Base-by-base conservation (phyloP, 2,329 filamentous ascomycete species). In the Aureobasidium pullulans region DNA sequence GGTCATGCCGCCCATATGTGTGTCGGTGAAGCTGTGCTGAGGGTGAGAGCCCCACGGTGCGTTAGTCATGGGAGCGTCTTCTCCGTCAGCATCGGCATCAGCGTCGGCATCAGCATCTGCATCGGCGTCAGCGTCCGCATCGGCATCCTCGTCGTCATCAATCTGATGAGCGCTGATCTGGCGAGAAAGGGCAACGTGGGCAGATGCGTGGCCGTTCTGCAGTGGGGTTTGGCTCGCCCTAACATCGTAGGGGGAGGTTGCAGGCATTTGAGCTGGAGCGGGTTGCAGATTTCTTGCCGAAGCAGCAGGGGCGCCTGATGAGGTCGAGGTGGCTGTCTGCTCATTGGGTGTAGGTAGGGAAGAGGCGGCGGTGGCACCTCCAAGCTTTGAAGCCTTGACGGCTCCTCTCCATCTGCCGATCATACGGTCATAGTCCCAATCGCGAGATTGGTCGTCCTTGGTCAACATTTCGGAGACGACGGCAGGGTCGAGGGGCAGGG, bases 331-430 rank as follows among this genome's bases (percentile, higher is more conserved):
- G 16, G 43, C 36, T 16, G 9, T 13, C 36, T 58, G 54, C 28
- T 58, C 54, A n/a, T 23, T 49, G 3, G 44, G 36, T 8, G 43
- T 16, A 8, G 54, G 42, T 23, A 10, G 19, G 5, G 43, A 32
- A 10, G 40, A 32, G n/a, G 40, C 42, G 32, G 37, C 48, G 32
- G 37, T 48, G 23, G 39, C 49, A 39, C 46, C 43, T 5, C 48
- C 49, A 10, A 31, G 40, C n/a, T 52, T 43, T 16, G 36, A 42
- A 11, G 57, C 59, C 37, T 60, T 50, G 13, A 63, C 40, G 11
- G 52, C 39, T 6, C 62, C 58, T n/a, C 62, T 49, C 62, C 62
- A 63, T 40, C 59, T 62, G 44, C 56, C 62, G 32, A 63, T 62
- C 43, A 63, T 29, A 34, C 60, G 46, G n/a, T 63, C 62, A 29